These are phyloP conservation scores for Metschnikowia reukaufii DNA, from an alignment of 805 yeast genomes.

Conservation along the genomic window DNA sequence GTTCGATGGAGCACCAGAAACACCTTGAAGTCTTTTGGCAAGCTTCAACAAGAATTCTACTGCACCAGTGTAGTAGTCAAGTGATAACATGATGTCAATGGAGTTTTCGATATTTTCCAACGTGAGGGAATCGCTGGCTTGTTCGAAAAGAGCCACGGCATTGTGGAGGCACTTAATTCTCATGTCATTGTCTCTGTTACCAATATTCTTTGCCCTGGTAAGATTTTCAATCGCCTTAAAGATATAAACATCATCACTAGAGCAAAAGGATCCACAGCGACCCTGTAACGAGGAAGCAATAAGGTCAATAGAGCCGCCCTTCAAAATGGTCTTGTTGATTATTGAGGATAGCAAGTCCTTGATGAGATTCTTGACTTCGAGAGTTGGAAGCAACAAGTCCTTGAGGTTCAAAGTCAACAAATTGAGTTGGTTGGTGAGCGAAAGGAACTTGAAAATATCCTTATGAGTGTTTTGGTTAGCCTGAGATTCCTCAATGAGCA, in stretches of 20 bases:
- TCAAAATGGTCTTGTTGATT: conserved; percentile 81
- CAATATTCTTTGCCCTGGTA: conserved; percentile 79
- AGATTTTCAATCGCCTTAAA: conserved; percentile 93
- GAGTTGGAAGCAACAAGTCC: conserved; percentile 73
- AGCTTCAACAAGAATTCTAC: conserved; percentile 77
- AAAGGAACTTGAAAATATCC: conserved; percentile 68
- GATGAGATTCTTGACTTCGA: conserved; percentile 60
- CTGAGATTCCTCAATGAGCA: conserved; percentile 71
- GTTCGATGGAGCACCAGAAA: conserved; percentile 8
- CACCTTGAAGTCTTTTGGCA: conserved; percentile 57
- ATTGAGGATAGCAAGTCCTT: conserved; percentile 87
- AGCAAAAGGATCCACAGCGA: conserved; percentile 92
- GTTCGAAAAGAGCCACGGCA: conserved; percentile 74
- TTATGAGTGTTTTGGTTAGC: conserved; percentile 46
- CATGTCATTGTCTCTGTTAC: conserved; percentile 66
- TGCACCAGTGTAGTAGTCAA: conserved; percentile 82
- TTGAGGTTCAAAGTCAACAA: conserved; percentile 67
- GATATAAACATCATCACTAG: conserved; percentile 88
- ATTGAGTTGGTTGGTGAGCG: conserved; percentile 65
- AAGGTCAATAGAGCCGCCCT: conserved; percentile 91
- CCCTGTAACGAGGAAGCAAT: conserved; percentile 87
- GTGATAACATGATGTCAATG: conserved; percentile 69
- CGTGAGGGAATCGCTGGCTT: conserved; percentile 74
- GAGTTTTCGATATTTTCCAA: conserved; percentile 82
- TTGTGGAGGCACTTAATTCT: conserved; percentile 64